Base-by-base conservation (phyloP, 2,329 filamentous ascomycete species). In the Aphanocladium album region DNA sequence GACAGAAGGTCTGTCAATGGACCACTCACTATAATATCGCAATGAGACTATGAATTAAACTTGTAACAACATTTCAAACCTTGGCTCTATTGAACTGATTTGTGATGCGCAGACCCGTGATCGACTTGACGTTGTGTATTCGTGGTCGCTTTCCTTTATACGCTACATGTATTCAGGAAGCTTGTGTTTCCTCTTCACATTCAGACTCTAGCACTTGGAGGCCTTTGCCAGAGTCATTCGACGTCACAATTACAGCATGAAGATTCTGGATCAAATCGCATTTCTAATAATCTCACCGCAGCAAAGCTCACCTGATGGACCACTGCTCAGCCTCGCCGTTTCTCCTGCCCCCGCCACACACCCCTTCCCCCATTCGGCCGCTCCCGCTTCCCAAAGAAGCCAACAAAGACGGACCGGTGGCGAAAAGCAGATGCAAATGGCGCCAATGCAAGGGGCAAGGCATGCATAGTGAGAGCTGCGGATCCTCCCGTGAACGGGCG, bases 11-110 rank as follows among this genome's bases (percentile, higher is more conserved):
- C 58, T 55, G 43, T 43, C 43, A 47, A 52, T 33, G 43, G 49
- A 25, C 58, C 45, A 41, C 11, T 55, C 58, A 55, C 58, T 55
- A 60, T 60, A 53, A 50, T 60, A 55, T 49, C 33, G 58, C 51
- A 55, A 60, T 53, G 57, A 60, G 57, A 59, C 57, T 52, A 60
- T 60, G 57, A 60, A 52, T 47, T n/a, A 47, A 60, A 46, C 47
- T 59, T 52, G 47, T 52, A 59, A 27, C 46, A 51, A 43, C 46
- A 49, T 30, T 25, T 46, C 12, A 30, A 5, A 9, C 30, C 9
- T 9, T 30, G 30, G n/a, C n/a, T n/a, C n/a, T n/a, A n/a, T n/a
- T n/a, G n/a, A n/a, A n/a, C n/a, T n/a, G n/a, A n/a, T n/a, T n/a
- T n/a, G n/a, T n/a, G n/a, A n/a, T n/a, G n/a, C n/a, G n/a, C n/a